phyloP scores from a whole-genome alignment of 163 green algal species.

The Chlorella variabilis region DNA sequence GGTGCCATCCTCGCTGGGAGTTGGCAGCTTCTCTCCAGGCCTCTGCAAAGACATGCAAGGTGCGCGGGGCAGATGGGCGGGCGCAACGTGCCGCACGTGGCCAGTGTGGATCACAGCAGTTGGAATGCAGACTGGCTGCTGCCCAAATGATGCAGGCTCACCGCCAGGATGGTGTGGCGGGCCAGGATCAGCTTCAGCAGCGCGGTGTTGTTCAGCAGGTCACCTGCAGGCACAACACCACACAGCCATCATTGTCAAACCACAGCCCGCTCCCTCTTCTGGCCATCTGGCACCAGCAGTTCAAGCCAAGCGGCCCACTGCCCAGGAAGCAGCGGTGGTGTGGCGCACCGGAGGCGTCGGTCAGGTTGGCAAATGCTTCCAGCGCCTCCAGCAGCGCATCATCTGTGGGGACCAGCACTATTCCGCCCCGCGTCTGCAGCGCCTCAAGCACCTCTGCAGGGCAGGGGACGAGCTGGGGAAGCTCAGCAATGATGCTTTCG shows the following conservation, averaged over 20 bases:
- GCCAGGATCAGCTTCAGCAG: conserved; percentile 3
- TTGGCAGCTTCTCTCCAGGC: background rate
- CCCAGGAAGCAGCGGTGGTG: background rate
- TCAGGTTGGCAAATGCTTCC: background rate
- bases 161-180: conserved; percentile 11
- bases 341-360: background rate
- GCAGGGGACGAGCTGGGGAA: background rate
- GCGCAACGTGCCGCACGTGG: background rate
- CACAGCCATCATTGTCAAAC: no score
- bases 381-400: background rate
- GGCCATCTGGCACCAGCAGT: no score
- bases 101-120: no score
- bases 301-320: no score
- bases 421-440: conserved; percentile 9
- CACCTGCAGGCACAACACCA: background rate
- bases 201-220: background rate
- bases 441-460: conserved; percentile 13
- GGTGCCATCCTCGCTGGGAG: background rate
- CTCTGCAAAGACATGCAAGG: background rate
- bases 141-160: background rate
- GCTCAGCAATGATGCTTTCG: no score
- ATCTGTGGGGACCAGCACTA: conserved; percentile 32
- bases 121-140: no score
- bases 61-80: background rate
- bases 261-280: no score